Conservation (phyloP, 164 flowering plant species). For the Aristolochia fimbriata region DNA sequence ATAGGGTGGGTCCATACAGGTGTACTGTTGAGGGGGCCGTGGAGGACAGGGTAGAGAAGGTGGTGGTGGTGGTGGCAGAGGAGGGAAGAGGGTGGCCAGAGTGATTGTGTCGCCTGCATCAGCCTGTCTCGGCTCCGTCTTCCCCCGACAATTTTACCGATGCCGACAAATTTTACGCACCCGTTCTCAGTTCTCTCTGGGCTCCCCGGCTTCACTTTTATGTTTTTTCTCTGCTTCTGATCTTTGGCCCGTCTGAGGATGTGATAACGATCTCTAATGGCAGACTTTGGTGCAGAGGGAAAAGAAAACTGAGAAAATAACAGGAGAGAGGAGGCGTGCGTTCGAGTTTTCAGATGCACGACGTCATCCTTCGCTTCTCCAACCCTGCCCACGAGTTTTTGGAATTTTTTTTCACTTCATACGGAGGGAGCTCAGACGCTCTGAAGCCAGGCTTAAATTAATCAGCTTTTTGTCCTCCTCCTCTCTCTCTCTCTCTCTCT, state of each 20-base stretch:
- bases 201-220: neutral
- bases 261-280: neutral
- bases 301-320: neutral
- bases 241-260: neutral
- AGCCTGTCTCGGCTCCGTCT: neutral
- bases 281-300: neutral
- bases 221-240: neutral
- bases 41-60: neutral
- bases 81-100: slow-evolving; percentile 1
- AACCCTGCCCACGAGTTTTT: neutral
- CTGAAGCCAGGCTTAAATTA: neutral
- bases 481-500: neutral
- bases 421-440: neutral
- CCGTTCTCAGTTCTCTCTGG: neutral
- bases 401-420: neutral
- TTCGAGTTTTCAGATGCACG: neutral
- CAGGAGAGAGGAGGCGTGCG: slow-evolving; percentile 1
- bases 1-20: too few relatives aligned
- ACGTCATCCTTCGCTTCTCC: neutral
- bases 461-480: neutral
- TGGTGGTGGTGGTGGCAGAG: neutral
- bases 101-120: slow-evolving; percentile 2
- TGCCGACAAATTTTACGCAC: neutral
- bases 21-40: too few relatives aligned
- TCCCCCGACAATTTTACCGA: neutral